Conservation (phyloP, 1,284 basidiomycete genomes). For the Sparassis latifolia region DNA sequence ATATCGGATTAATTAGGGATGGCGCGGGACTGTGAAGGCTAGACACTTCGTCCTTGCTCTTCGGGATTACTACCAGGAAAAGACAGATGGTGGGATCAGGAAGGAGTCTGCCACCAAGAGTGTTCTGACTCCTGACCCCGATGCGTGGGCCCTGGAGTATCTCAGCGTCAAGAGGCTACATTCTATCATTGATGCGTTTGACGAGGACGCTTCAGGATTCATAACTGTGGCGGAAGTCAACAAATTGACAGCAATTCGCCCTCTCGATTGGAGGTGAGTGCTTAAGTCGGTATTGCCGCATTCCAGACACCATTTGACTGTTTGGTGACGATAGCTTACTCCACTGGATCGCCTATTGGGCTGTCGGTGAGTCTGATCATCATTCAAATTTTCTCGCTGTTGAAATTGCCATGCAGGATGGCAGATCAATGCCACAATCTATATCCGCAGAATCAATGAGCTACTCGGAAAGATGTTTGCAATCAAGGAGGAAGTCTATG, state of each 20-base stretch:
- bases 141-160: constrained; percentile 38
- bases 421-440: constrained; percentile 16
- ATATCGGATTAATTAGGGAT: constrained; percentile 15
- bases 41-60: constrained; percentile 30
- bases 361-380: constrained; percentile 9
- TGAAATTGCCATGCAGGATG: constrained; percentile 10
- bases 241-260: constrained; percentile 26
- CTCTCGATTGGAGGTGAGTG: constrained; percentile 18
- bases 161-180: constrained; percentile 37
- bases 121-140: constrained; percentile 11
- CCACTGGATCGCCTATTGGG: constrained; percentile 24
- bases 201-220: constrained; percentile 43
- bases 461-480: constrained; percentile 18
- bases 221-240: constrained; percentile 42
- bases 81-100: constrained; percentile 12
- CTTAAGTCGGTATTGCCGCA: neutral
- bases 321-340: constrained; percentile 10
- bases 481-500: constrained; percentile 9
- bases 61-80: constrained; percentile 28
- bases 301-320: neutral
- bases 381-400: neutral
- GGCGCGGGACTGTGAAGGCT: constrained; percentile 31
- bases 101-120: constrained; percentile 7
- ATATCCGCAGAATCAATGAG: constrained; percentile 12
- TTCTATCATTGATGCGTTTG: constrained; percentile 40